Percentiles rank a stretch among this genome's conserved stretches.
These are phyloP conservation scores for Discostella pseudostelligera DNA, from an alignment of 108 stramenopile species.

Conservation along the genomic window DNA sequence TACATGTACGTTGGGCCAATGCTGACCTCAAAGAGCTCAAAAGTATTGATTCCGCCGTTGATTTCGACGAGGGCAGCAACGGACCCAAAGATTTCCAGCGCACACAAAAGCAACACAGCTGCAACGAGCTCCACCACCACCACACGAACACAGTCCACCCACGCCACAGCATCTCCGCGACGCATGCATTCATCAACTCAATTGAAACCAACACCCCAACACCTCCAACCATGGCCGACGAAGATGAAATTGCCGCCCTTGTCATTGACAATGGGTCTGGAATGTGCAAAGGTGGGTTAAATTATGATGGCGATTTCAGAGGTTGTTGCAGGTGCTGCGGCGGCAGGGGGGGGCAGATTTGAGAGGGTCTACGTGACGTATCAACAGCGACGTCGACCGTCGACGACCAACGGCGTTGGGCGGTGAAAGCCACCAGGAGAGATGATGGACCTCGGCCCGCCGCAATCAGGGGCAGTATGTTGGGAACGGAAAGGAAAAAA, in stretches of 20 bases:
- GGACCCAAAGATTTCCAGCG: too few relatives aligned
- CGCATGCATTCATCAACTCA: too few relatives aligned
- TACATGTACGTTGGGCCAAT: too few relatives aligned
- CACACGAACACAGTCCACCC: too few relatives aligned
- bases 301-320: background rate
- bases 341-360: constrained; percentile 3
- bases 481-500: too few relatives aligned
- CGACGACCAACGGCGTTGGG: background rate
- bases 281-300: constrained; percentile 91
- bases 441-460: background rate
- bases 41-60: too few relatives aligned
- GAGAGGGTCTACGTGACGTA: background rate
- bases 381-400: background rate
- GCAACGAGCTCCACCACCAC: too few relatives aligned
- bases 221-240: constrained; percentile 79
- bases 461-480: too few relatives aligned
- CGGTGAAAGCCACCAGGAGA: background rate
- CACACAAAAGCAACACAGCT: too few relatives aligned
- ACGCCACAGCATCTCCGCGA: too few relatives aligned
- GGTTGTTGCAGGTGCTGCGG: background rate
- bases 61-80: too few relatives aligned
- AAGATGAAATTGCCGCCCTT: constrained; percentile 93
- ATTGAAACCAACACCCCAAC: constrained; percentile 10
- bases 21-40: too few relatives aligned
- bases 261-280: constrained; percentile 95